These are phyloP conservation scores for Neofusicoccum kwambonambiense DNA, from an alignment of 2,329 filamentous ascomycete genomes.

Conservation along the genomic window DNA sequence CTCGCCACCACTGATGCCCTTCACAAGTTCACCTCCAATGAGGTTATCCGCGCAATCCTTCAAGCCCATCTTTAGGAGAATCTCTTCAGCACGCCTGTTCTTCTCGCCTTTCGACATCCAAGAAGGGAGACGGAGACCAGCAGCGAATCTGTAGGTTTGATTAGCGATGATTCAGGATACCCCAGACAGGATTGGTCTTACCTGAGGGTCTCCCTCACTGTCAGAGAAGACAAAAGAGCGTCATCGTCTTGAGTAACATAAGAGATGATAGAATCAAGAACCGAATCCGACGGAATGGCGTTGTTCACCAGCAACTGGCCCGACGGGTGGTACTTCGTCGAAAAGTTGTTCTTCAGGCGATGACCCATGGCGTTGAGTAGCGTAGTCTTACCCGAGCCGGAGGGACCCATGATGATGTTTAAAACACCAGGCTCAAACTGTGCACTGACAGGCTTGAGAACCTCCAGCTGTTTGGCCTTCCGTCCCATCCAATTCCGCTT, in stretches of 20 bases:
- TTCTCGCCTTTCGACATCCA: constrained; percentile 71
- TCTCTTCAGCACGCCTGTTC: constrained; percentile 65
- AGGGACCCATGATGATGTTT: constrained; percentile 79
- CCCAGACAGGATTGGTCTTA: background rate
- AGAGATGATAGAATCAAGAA: constrained; percentile 70
- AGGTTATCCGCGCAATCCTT: constrained; percentile 77
- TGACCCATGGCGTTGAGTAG: constrained; percentile 71
- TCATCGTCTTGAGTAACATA: constrained; percentile 80
- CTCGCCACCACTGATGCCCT: constrained; percentile 77
- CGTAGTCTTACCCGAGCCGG: constrained; percentile 74
- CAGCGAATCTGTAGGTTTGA: constrained; percentile 48
- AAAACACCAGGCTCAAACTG: constrained; percentile 67
- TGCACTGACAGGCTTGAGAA: constrained; percentile 65
- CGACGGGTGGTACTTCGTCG: constrained; percentile 60
- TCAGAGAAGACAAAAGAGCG: constrained; percentile 69
- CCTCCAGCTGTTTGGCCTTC: constrained; percentile 45
- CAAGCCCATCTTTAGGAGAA: constrained; percentile 71
- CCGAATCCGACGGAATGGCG: constrained; percentile 63
- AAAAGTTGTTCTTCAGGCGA: constrained; percentile 60
- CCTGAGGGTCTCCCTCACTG: constrained; percentile 69
- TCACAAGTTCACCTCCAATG: constrained; percentile 69
- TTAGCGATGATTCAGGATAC: background rate
- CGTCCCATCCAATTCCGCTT: constrained; percentile 57
- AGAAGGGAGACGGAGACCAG: constrained; percentile 66
- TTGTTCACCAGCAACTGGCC: constrained; percentile 71